A percentile compares a stretch with the other conserved stretches of the same genome.
Evolutionary conservation across 306 rosid genomes (phyloP).

Genomic region (Chamaecrista fasciculata): DNA sequence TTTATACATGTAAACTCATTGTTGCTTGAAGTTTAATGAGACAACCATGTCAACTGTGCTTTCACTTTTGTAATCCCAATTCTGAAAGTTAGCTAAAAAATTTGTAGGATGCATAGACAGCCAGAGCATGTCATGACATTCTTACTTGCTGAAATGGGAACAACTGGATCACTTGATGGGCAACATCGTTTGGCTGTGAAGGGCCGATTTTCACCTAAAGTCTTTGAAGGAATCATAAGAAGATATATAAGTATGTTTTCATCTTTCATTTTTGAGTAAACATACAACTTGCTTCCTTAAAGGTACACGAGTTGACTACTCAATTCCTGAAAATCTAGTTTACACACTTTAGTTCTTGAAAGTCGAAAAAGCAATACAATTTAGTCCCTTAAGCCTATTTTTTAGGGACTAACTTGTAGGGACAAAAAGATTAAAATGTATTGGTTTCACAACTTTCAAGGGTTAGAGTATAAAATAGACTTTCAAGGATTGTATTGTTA

Average conservation of each 20-base stretch:
- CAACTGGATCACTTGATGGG: slow-evolving; percentile 65
- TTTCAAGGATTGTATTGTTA: too few relatives aligned
- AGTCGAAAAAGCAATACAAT: too few relatives aligned
- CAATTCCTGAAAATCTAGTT: too few relatives aligned
- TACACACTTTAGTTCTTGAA: too few relatives aligned
- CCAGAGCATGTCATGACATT: slow-evolving; percentile 64
- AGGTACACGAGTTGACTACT: too few relatives aligned
- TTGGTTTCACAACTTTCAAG: too few relatives aligned
- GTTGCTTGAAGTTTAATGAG: background rate
- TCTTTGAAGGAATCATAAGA: slow-evolving; percentile 57
- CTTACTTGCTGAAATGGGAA: slow-evolving; percentile 61
- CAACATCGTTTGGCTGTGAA: slow-evolving; percentile 57
- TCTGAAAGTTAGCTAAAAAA: background rate
- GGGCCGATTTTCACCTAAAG: slow-evolving; percentile 64
- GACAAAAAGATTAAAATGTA: too few relatives aligned
- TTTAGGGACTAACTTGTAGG: too few relatives aligned
- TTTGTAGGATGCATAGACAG: slow-evolving; percentile 55
- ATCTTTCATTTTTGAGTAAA: background rate
- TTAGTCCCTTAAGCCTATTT: too few relatives aligned
- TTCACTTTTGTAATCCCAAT: background rate
- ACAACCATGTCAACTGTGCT: background rate
- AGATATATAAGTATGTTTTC: slow-evolving; percentile 52
- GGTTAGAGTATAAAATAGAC: too few relatives aligned
- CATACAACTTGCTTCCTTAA: too few relatives aligned
- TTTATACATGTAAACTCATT: background rate